Base-by-base conservation (phyloP, 495 filamentous ascomycete species). In the Penicillium egyptiacum region DNA sequence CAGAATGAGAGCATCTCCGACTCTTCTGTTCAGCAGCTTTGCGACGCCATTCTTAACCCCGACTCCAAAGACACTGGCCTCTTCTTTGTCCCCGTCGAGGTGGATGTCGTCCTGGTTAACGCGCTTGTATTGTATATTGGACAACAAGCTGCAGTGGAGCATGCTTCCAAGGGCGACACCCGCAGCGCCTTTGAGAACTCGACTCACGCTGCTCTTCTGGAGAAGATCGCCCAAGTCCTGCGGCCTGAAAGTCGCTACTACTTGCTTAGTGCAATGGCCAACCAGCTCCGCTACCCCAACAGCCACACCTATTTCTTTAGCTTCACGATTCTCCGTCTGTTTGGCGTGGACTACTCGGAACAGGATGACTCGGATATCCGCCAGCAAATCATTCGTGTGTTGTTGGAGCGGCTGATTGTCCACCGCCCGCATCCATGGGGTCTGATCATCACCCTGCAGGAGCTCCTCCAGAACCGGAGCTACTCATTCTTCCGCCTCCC, bases 371-470 rank as follows among this genome's bases (percentile, higher is more conserved):
- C 81, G 2, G 90, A 94, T 53, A 86, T 96, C 49, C 87, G 91
- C 28, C 87, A 98, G 72, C 89, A 95, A 70, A 90, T 98, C 59
- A 89, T 90, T 42, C 84, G 92, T 23, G 85, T 97, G 42, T 74
- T 98, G 42, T 71, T 97, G 5, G 94, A 99, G 77, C 82, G 94
- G 39, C 73, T 96, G 47, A 84, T 93, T 49, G 90, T 92, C 17
- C 90, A 89, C 70, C 90, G 92, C 68, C 94, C 94, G 30, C 95
- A 98, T 69, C 92, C 94, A 14, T 99, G 94, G 94, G 94, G 94
- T 16, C 72, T 98, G 40, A 89, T 97, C 70, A 87, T 96, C 55
- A 96, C 91, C 20, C 81, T 95, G 47, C 75, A 95, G 43, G 95
- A 98, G 75, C 79, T 99, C 44, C 79, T 96, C 54, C 94, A 96